Base-by-base conservation (phyloP, 2,329 filamentous ascomycete genomes). In the Trichophyton rubrum region DNA sequence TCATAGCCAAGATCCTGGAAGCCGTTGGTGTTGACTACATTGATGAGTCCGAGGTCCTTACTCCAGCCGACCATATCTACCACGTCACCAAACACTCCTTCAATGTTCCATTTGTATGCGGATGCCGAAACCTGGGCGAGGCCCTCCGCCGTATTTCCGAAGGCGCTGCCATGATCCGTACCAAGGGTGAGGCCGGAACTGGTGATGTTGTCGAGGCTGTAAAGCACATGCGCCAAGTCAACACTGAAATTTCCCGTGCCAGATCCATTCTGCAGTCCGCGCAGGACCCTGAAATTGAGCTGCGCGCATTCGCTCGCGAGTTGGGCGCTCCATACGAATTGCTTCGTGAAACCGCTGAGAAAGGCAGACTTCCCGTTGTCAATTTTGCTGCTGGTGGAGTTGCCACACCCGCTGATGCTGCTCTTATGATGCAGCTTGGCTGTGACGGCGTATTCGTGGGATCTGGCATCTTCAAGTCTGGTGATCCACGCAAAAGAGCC, bases 311-410 rank as follows among this genome's bases (percentile, higher is more conserved):
- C 62, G 92, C 92, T 5, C 86, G 91, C 67, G 86, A 95, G 72
- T 81, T 96, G 56, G 88, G 86, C 64, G 85, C 84, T 60, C 87
- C 93, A 61, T 89, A 85, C 62, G 83, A 84, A 7, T 79, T 99
- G 63, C 82, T 99, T 38, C 87, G 86, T 73, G 85, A 96, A 80
- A 92, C 89, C 0, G 92, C 90, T 1, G 85, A 90, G 79, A 80
- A 95, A 65, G 90, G 90, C 49, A 82, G 93, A 58, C 79, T 99
- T 60, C 93, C 93, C 1, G 92, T 97, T 0, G 93, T 99, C 65
- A 97, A 97, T 80, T 97, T 99, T 68, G 93, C 93, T 0, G 93
- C 93, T 2, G 93, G 93, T n/a, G 93, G 93, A 61, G 88, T 99
- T n/a, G 93, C 93, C n/a, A 99, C 93, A 0, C 93, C 93, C 0